Evolutionary conservation across 768 basidiomycete species (phyloP), one percentile per base, ranked within the genome.

Genomic region (Polyporus arcularius): DNA sequence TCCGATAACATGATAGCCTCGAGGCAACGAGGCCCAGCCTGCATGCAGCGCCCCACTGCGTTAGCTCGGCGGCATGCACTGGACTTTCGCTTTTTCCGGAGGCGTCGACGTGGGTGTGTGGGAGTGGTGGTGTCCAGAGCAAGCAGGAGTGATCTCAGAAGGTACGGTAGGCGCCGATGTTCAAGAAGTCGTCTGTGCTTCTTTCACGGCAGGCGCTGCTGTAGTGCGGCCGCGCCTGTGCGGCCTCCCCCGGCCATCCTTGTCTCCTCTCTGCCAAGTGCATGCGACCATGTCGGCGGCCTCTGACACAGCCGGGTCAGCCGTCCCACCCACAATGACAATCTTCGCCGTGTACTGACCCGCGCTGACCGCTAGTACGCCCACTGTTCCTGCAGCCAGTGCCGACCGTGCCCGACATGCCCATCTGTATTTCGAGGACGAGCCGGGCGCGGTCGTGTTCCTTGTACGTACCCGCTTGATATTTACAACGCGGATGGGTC

Each of bases 341-440:
- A 30, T 48, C 14, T 26, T 0, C 0, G 28, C 12, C 26, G 3
- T 14, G 12, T 5, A 15, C 46, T 48, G 16, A 47, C 18, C 35
- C 46, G 46, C n/a, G 21, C 18, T 11, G 28, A 48, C 46, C 46
- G 46, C 26, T 48, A 18, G 21, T n/a, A 8, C 21, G 14, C 16
- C 43, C 21, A 45, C n/a, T 26, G 28, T 18, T 11, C 26, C 21
- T 48, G 46, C 46, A 12, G 6, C 46, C 18, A 18, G n/a, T 18
- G 46, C 46, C 7, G 8, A 45, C 15, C 41, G 41, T 18, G 35
- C 46, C 11, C 58, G 65, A 10, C 65, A 66, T 46, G 52, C 47
- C 10, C 41, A 56, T 11, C 59, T 66, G 2, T 66, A 66, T 43
- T 57, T 66, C 28, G 59, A 66, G 18, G 48, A 65, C 51, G 64